phyloP scores from a whole-genome alignment of 805 yeast genomes.

The Candida parachauliodes region DNA sequence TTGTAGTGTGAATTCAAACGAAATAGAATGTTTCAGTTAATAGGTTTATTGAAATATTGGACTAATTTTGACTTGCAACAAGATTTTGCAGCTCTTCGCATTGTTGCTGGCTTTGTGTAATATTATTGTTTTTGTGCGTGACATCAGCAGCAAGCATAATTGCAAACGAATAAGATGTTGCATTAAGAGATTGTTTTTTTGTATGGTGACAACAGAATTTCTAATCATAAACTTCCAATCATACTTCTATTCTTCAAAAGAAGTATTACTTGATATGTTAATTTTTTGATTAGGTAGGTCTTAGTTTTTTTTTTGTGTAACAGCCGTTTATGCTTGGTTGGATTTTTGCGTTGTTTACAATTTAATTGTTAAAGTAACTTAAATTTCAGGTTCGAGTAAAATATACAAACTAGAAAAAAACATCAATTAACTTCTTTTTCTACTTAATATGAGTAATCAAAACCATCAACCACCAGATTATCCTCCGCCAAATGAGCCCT shows the following conservation, averaged over 20 bases:
- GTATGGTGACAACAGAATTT: too few relatives aligned
- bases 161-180: not conserved
- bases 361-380: not conserved
- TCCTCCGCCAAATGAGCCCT: constrained; percentile 11
- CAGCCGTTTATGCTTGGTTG: constrained; percentile 1
- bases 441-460: constrained; percentile 6
- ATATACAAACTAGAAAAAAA: not conserved
- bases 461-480: constrained; percentile 9
- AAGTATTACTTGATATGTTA: too few relatives aligned
- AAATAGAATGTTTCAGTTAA: too few relatives aligned
- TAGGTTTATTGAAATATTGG: too few relatives aligned
- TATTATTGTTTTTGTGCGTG: constrained; percentile 2
- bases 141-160: constrained; percentile 2
- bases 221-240: too few relatives aligned
- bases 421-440: not conserved
- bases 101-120: not conserved
- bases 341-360: too few relatives aligned
- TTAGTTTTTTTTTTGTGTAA: not conserved
- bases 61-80: too few relatives aligned
- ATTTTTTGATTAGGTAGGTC: too few relatives aligned
- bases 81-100: constrained; percentile 5
- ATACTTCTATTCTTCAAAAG: too few relatives aligned
- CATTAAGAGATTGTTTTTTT: too few relatives aligned
- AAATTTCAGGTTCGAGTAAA: constrained; percentile 2
- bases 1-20: too few relatives aligned